Conservation (phyloP, 345 rosid genomes). For the Eucalyptus marginata region DNA sequence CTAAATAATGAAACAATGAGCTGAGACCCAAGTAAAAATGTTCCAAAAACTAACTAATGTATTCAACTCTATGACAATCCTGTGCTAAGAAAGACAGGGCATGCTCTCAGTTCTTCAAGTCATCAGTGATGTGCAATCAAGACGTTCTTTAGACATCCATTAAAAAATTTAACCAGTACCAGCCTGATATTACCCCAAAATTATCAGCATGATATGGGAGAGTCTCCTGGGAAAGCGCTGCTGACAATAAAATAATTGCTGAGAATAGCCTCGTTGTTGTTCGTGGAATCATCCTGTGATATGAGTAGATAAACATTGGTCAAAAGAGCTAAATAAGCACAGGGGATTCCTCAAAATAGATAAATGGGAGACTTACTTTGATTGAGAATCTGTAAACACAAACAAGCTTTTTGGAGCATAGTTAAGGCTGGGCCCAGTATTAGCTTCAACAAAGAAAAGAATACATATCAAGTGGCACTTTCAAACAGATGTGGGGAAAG, state of each 20-base stretch:
- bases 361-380: conserved; percentile 33
- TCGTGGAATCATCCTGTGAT: conserved; percentile 51
- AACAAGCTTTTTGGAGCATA: conserved; percentile 36
- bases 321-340: background rate
- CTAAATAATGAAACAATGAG: background rate
- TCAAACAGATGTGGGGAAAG: background rate
- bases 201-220: conserved; percentile 51
- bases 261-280: conserved; percentile 38
- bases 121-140: background rate
- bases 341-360: background rate
- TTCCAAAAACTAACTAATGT: background rate
- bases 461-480: background rate
- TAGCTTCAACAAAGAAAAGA: conserved; percentile 26
- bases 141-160: background rate
- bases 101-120: background rate
- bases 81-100: background rate
- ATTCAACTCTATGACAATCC: background rate
- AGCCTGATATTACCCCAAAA: conserved; percentile 27
- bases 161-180: background rate
- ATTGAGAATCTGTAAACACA: conserved; percentile 28
- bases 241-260: conserved; percentile 41
- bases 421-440: conserved; percentile 33
- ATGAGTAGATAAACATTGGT: background rate
- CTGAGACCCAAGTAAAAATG: background rate
- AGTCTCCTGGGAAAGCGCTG: conserved; percentile 59